Percentiles rank a stretch among this genome's conserved stretches.
Evolutionary conservation across 257 asterid genomes (phyloP).

Genomic region (Ophiorrhiza pumila): DNA sequence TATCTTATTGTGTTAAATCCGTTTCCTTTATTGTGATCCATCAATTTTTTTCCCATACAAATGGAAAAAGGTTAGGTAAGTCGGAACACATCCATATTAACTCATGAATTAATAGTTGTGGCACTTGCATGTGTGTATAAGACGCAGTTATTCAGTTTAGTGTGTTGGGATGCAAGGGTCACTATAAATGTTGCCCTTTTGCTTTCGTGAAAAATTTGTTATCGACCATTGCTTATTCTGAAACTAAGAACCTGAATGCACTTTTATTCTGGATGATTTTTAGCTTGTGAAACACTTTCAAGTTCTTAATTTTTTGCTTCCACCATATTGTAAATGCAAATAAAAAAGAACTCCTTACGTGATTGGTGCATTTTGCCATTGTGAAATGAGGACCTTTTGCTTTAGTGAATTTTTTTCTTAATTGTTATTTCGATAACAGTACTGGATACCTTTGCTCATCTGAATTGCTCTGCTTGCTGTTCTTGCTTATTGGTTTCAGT

Average conservation of each 20-base stretch:
- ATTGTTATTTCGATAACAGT: background rate
- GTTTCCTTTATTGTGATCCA: background rate
- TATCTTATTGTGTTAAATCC: background rate
- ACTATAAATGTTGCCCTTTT: background rate
- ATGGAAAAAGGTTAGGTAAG: background rate
- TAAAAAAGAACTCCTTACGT: background rate
- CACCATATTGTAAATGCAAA: background rate
- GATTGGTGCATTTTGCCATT: too few species aligned
- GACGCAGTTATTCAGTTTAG: background rate
- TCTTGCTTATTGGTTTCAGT: background rate
- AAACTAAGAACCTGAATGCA: background rate
- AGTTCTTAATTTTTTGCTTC: background rate
- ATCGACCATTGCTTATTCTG: background rate
- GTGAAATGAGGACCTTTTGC: background rate
- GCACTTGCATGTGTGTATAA: background rate
- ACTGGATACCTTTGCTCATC: background rate
- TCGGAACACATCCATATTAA: background rate
- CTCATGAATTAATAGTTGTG: background rate
- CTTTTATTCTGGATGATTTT: background rate
- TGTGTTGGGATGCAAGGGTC: background rate
- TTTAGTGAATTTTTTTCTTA: background rate
- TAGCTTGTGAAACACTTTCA: background rate
- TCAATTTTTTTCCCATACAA: background rate
- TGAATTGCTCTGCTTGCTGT: background rate
- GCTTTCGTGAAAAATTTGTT: too few species aligned